phyloP scores from a whole-genome alignment of 2,329 filamentous ascomycete species.

The Colletotrichum tanaceti region DNA sequence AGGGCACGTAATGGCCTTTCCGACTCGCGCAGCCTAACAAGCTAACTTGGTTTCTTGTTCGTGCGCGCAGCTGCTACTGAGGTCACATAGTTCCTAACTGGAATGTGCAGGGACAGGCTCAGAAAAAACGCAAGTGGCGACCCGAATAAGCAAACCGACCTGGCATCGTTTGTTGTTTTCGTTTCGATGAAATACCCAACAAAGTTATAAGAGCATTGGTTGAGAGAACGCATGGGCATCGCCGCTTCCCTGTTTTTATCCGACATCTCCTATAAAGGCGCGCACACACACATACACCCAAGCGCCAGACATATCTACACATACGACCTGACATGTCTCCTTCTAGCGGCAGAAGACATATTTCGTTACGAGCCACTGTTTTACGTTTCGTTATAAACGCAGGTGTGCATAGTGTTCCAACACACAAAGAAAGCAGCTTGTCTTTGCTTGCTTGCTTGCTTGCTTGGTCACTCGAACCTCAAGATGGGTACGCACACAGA shows the following conservation, averaged over 20 bases:
- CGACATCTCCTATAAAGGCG: slow-evolving; percentile 18
- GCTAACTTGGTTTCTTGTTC: slow-evolving; percentile 49
- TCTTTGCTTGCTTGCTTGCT: slow-evolving; percentile 3
- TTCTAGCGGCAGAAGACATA: slow-evolving; percentile 22
- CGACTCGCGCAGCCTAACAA: slow-evolving; percentile 54
- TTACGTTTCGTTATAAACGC: slow-evolving; percentile 12
- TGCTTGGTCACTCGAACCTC: slow-evolving; percentile 9
- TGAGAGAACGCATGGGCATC: slow-evolving; percentile 20
- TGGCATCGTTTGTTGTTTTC: slow-evolving; percentile 22
- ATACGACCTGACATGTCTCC: slow-evolving; percentile 16
- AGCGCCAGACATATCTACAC: slow-evolving; percentile 2
- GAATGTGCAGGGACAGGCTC: slow-evolving; percentile 42
- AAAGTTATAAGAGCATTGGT: slow-evolving; percentile 29
- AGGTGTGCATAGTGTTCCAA: slow-evolving; percentile 20
- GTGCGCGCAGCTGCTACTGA: slow-evolving; percentile 40
- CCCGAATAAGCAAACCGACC: slow-evolving; percentile 36
- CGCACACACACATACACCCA: neutral
- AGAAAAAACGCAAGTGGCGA: slow-evolving; percentile 43
- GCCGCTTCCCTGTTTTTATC: slow-evolving; percentile 6
- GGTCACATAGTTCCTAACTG: slow-evolving; percentile 43
- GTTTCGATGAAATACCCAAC: slow-evolving; percentile 36
- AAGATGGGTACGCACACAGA: slow-evolving; percentile 22
- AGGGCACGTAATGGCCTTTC: slow-evolving; percentile 61
- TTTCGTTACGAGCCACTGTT: slow-evolving; percentile 15
- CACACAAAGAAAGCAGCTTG: neutral